These are phyloP conservation scores for Epichloe aotearoae DNA, from an alignment of 2,329 filamentous ascomycete species.

Conservation along the genomic window DNA sequence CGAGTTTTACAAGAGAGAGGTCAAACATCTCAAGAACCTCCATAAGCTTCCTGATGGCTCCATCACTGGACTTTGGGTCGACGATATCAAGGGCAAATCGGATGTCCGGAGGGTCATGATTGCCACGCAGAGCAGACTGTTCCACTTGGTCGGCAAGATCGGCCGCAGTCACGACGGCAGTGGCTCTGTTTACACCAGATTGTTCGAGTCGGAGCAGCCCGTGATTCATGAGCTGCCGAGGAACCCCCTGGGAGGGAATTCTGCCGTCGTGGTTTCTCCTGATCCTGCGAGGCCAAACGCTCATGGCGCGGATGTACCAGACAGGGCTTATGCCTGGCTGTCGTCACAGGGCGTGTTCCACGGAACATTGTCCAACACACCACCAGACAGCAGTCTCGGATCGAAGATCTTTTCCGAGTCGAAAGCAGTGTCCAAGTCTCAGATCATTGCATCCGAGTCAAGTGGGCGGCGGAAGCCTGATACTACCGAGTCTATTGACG, in stretches of 20 bases:
- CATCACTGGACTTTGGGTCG: conserved; percentile 76
- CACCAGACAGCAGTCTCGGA: conserved; percentile 50
- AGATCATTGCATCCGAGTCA: conserved; percentile 56
- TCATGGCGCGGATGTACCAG: conserved; percentile 47
- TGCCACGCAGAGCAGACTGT: conserved; percentile 62
- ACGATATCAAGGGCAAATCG: conserved; percentile 51
- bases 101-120: conserved; percentile 70
- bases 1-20: conserved; percentile 91
- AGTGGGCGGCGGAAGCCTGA: conserved; percentile 50
- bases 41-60: conserved; percentile 74
- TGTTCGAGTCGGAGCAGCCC: conserved; percentile 81
- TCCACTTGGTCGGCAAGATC: conserved; percentile 70
- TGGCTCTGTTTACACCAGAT: conserved; percentile 69
- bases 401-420: conserved; percentile 65
- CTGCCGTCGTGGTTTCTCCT: conserved; percentile 62
- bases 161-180: conserved; percentile 66
- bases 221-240: conserved; percentile 59
- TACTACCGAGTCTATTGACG: conserved; percentile 56
- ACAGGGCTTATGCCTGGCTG: conserved; percentile 82
- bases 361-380: conserved; percentile 57
- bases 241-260: conserved; percentile 38
- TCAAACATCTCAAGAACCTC: conserved; percentile 77
- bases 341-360: conserved; percentile 77
- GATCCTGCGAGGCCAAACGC: conserved; percentile 45
- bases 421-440: conserved; percentile 60